Conservation (phyloP, 495 filamentous ascomycete genomes). For the Talaromyces ruber region DNA sequence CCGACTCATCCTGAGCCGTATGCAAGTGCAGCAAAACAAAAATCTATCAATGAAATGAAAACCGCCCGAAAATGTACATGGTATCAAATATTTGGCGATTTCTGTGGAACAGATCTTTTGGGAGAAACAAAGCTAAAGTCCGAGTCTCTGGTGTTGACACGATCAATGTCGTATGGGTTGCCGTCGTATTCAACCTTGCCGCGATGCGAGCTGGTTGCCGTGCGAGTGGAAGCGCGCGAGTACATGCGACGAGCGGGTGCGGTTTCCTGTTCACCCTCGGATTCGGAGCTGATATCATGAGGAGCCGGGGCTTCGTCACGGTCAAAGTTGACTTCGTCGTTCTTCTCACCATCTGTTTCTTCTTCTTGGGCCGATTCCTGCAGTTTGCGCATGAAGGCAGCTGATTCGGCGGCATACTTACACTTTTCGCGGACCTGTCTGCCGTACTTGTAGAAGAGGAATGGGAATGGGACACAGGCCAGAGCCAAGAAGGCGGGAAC, state of each 20-base stretch:
- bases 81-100: not conserved
- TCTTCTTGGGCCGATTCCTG: conserved; percentile 12
- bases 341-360: conserved; percentile 9
- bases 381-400: conserved; percentile 39
- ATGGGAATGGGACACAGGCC: conserved; percentile 69
- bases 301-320: conserved; percentile 33
- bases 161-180: conserved; percentile 37
- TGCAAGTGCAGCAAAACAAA: not conserved
- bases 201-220: conserved; percentile 17
- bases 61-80: not conserved
- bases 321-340: conserved; percentile 17
- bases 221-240: conserved; percentile 22
- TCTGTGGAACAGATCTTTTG: not conserved
- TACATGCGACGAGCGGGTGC: conserved; percentile 20
- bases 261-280: conserved; percentile 4
- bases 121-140: conserved; percentile 1
- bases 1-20: not conserved
- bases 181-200: conserved; percentile 27
- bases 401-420: conserved; percentile 59
- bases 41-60: not conserved
- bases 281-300: conserved; percentile 3
- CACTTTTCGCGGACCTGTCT: conserved; percentile 54
- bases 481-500: conserved; percentile 73
- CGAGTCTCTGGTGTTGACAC: conserved; percentile 36
- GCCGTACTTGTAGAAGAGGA: conserved; percentile 75